Evolutionary conservation across 306 rosid species (phyloP).

Genomic region (Astragalus glycyphyllos): DNA sequence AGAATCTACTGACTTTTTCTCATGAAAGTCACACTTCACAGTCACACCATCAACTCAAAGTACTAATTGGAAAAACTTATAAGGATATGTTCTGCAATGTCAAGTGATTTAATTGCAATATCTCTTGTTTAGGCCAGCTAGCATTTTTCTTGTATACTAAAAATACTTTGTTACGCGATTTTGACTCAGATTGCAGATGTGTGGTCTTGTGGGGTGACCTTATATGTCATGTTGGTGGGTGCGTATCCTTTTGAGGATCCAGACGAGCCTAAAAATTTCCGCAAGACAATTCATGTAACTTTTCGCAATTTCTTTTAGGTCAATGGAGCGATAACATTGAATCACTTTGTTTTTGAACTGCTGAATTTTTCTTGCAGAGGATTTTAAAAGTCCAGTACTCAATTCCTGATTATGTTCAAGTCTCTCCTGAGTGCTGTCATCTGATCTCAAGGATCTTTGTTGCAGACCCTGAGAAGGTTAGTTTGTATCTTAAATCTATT

Average conservation of each 20-base stretch:
- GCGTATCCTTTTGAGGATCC: constrained; percentile 98
- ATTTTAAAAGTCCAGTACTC: constrained; percentile 93
- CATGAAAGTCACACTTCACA: background rate
- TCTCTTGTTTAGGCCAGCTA: background rate
- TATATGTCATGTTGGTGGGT: constrained; percentile 96
- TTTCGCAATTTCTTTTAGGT: constrained; percentile 17
- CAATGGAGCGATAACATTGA: constrained; percentile 3
- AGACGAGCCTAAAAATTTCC: constrained; percentile 89
- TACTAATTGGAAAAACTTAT: too few species aligned
- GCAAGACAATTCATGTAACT: constrained; percentile 85
- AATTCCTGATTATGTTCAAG: constrained; percentile 82
- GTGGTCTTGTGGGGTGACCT: constrained; percentile 99
- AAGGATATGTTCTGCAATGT: too few species aligned
- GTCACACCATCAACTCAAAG: too few species aligned
- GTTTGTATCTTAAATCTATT: background rate
- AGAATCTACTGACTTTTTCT: background rate
- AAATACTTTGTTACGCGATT: constrained; percentile 5
- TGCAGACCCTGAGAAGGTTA: constrained; percentile 82
- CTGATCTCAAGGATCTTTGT: constrained; percentile 91
- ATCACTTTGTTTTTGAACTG: constrained; percentile 34
- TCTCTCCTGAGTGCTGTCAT: constrained; percentile 86
- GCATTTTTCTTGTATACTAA: background rate
- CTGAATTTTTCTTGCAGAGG: constrained; percentile 64
- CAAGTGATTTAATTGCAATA: too few species aligned
- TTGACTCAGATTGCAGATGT: constrained; percentile 87